Conservation (phyloP, 345 rosid genomes). For the Boechera stricta region DNA sequence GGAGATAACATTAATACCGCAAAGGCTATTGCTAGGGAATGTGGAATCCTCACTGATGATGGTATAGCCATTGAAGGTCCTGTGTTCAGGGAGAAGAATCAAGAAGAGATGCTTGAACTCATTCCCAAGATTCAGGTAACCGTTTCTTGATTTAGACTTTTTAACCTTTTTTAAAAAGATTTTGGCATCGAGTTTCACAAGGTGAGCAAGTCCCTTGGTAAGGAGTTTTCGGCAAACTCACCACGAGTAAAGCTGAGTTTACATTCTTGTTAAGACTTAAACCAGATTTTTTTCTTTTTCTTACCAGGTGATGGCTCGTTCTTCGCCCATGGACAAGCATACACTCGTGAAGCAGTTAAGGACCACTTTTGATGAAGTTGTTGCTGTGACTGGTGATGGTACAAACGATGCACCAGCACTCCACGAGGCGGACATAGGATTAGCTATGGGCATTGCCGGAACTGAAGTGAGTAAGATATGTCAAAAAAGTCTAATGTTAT, state of each 20-base stretch:
- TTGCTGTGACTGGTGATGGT: conserved; percentile 94
- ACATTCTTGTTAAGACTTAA: not conserved
- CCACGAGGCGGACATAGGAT: conserved; percentile 94
- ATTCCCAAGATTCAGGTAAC: conserved; percentile 91
- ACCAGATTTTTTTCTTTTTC: not conserved
- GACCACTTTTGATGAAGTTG: conserved; percentile 81
- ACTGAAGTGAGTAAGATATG: conserved; percentile 62
- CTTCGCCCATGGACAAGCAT: conserved; percentile 92
- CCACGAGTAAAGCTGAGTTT: no score
- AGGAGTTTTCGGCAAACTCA: no score
- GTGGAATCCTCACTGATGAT: conserved; percentile 88
- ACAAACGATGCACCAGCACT: conserved; percentile 98
- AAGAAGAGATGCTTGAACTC: conserved; percentile 66
- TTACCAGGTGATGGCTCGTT: conserved; percentile 89
- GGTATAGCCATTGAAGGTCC: conserved; percentile 92
- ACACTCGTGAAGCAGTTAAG: conserved; percentile 80
- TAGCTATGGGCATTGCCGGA: conserved; percentile 98
- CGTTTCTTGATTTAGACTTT: not conserved
- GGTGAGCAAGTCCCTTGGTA: no score
- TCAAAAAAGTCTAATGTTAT: not conserved
- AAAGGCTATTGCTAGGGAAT: conserved; percentile 89
- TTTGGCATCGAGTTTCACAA: no score
- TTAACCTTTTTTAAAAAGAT: not conserved
- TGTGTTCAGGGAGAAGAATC: conserved; percentile 74
- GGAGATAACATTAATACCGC: conserved; percentile 96